These are phyloP conservation scores for Linderniella brevidens DNA, from an alignment of 257 asterid species.

Conservation along the genomic window DNA sequence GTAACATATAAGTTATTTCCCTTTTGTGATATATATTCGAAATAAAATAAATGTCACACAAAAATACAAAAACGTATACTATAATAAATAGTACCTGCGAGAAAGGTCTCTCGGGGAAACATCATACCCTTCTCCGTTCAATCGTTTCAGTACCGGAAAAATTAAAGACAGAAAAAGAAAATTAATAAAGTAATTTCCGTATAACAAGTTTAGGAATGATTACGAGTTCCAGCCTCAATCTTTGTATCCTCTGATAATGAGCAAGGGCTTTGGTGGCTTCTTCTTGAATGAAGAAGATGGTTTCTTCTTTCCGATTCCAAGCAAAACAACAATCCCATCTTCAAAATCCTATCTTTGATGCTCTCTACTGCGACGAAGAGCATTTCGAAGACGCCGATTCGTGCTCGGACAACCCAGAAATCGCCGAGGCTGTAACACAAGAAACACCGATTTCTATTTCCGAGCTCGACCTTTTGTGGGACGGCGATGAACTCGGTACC, in stretches of 20 bases:
- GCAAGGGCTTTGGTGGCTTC: constrained; percentile 49
- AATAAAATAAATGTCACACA: too few species aligned
- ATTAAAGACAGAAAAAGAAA: too few species aligned
- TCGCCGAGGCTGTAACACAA: constrained; percentile 8
- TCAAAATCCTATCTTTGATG: constrained; percentile 49
- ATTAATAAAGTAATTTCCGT: too few species aligned
- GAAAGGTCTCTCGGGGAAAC: too few species aligned
- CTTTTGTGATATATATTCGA: too few species aligned
- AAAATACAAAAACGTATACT: too few species aligned
- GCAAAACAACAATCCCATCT: constrained; percentile 21
- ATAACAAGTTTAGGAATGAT: too few species aligned
- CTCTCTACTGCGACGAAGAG: constrained; percentile 71
- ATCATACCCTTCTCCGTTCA: too few species aligned
- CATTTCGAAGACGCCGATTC: constrained; percentile 40
- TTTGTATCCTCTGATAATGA: constrained; percentile 29
- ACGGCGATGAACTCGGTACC: constrained; percentile 67
- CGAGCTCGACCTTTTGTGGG: constrained; percentile 41
- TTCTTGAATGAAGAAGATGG: constrained; percentile 48
- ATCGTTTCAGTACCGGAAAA: too few species aligned
- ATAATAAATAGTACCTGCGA: too few species aligned
- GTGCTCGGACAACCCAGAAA: constrained; percentile 16
- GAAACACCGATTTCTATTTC: constrained; percentile 18
- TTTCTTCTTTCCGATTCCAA: constrained; percentile 18
- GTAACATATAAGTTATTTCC: too few species aligned
- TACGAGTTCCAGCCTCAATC: too few species aligned